Evolutionary conservation across 116 monocot species (phyloP), one percentile per base, ranked within the genome.

Genomic region (Thalassia testudinum): DNA sequence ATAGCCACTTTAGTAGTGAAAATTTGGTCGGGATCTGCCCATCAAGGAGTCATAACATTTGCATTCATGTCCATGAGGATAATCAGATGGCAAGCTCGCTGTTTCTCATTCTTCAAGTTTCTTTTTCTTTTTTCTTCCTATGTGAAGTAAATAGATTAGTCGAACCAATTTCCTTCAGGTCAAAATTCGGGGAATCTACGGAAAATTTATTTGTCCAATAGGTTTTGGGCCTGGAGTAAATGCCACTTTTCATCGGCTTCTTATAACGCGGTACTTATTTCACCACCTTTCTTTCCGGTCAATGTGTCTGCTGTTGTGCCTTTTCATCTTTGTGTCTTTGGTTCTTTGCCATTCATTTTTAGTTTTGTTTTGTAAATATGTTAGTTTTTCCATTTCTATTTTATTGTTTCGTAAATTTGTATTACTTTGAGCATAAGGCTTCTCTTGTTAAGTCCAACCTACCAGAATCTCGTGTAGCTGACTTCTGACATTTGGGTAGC

Each of bases 231-330:
- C 76, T 57, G 93, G 87, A 66, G 81, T 64, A 63, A 81, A 69
- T 63, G 87, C 69, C 56, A 87, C 87, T 24, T 93, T 93, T 49
- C 72, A 93, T 50, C 72, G 87, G 13, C 66, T 87, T 54, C 84
- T 87, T 28, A 16, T 87, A 55, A 71, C 66, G 53, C 53, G 61
- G 93, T 93, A 68, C 60, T 56, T 16, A 20, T 53, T 27, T 19
- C 21, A 19, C 21, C 17, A 10, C 4, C 23, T 60, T 18, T 60
- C 18, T 37, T 49, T 42, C 42, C n/a, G n/a, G n/a, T n/a, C n/a
- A n/a, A n/a, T n/a, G n/a, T n/a, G n/a, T n/a, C n/a, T n/a, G n/a
- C n/a, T n/a, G n/a, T n/a, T n/a, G n/a, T n/a, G n/a, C n/a, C n/a
- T n/a, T n/a, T n/a, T n/a, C n/a, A 56, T 40, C 19, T 5, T 42